phyloP scores from a whole-genome alignment of 2,329 filamentous ascomycete species.

The Scorias spongiosa region DNA sequence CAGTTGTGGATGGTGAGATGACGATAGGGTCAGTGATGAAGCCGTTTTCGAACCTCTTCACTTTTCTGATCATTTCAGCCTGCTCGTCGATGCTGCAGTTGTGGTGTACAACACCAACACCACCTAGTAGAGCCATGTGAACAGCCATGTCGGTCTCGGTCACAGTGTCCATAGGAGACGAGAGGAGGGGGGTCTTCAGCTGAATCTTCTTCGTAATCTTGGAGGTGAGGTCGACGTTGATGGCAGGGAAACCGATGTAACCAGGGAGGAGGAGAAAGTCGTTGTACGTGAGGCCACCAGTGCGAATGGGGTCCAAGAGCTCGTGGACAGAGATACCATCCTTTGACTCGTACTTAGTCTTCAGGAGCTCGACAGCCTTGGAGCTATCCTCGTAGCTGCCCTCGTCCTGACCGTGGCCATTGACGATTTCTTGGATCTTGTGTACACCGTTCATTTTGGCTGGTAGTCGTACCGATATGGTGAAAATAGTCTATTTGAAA shows the following conservation, averaged over 20 bases:
- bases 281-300: constrained; percentile 94
- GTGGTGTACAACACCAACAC: constrained; percentile 92
- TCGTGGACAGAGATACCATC: constrained; percentile 82
- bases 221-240: constrained; percentile 73
- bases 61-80: constrained; percentile 97
- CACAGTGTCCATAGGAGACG: constrained; percentile 98
- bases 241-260: constrained; percentile 95
- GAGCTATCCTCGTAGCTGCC: constrained; percentile 10
- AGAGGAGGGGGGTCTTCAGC: constrained; percentile 91
- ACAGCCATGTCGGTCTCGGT: constrained; percentile 99
- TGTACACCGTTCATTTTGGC: constrained; percentile 51
- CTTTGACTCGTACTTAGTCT: constrained; percentile 49
- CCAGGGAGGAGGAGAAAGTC: constrained; percentile 94
- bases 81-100: constrained; percentile 97
- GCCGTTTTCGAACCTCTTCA: constrained; percentile 98
- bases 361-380: constrained; percentile 59
- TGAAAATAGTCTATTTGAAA: constrained; percentile 1
- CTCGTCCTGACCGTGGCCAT: constrained; percentile 5
- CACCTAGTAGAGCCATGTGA: constrained; percentile 80
- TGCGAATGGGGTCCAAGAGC: constrained; percentile 78
- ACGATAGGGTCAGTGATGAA: constrained; percentile 96
- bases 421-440: constrained; percentile 15
- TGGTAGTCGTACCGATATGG: constrained; percentile 38
- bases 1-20: constrained; percentile 71
- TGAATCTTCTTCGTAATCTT: constrained; percentile 90